Evolutionary conservation across 2,329 filamentous ascomycete genomes (phyloP).

Genomic region (Scedosporium aurantiacum): DNA sequence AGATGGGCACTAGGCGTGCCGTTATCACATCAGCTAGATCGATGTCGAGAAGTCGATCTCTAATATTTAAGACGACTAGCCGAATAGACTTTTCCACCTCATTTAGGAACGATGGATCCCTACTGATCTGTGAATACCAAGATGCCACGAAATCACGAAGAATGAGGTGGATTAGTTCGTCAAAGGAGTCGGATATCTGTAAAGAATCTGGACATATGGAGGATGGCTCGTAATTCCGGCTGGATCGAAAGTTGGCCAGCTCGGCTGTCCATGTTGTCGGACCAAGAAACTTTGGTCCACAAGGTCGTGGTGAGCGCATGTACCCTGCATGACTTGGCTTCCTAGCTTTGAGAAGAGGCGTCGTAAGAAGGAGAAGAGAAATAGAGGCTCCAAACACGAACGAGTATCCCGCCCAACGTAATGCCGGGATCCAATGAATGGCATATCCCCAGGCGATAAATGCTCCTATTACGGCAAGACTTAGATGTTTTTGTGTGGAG

Average conservation of each 20-base stretch:
- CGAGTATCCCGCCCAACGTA: conserved; percentile 79
- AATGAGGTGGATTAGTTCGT: conserved; percentile 66
- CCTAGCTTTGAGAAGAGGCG: conserved; percentile 53
- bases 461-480: conserved; percentile 54
- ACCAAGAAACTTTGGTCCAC: conserved; percentile 48
- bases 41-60: conserved; percentile 59
- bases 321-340: conserved; percentile 27
- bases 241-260: conserved; percentile 51
- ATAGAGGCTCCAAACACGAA: conserved; percentile 59
- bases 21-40: conserved; percentile 80
- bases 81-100: conserved; percentile 77
- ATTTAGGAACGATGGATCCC: conserved; percentile 67
- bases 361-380: conserved; percentile 42
- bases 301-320: conserved; percentile 28
- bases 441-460: conserved; percentile 84
- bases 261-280: conserved; percentile 59
- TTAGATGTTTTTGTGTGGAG: conserved; percentile 22
- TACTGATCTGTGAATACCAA: conserved; percentile 85
- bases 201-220: conserved; percentile 68
- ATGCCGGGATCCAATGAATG: conserved; percentile 67
- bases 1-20: conserved; percentile 70
- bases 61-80: conserved; percentile 57
- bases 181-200: conserved; percentile 67
- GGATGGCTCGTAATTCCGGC: conserved; percentile 54
- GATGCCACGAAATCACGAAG: conserved; percentile 74